Base-by-base conservation (phyloP, 176 grass and related monocot genomes). In the Puccinellia tenuiflora region DNA sequence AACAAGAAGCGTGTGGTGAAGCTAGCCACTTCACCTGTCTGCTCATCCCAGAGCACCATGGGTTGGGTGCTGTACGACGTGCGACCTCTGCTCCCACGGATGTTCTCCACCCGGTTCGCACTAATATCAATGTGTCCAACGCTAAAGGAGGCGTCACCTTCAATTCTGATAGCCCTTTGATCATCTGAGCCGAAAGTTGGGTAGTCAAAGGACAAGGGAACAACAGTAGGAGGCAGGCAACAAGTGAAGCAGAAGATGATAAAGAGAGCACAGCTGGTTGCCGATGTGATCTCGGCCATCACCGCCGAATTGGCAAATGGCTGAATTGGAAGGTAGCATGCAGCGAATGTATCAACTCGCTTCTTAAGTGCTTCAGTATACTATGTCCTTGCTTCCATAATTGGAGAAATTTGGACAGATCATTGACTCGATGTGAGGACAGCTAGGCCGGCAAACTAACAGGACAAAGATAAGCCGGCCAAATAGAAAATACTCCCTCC, bases 1-100 rank as follows among this genome's bases (percentile, higher is more conserved):
- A 84, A 76, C 29, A 43, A 52, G 70, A 83, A 83, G 42, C 15
- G 21, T 9, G 81, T 83, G 81, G 55, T 83, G 81, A 83, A 83
- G 70, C 81, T 83, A 1, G 81, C 56, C 13, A 51, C 81, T 30
- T 75, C 81, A 29, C 81, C 81, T 6, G 81, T 75, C 21, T 16
- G 21, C 14, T 3, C 5, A 22, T 83, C 81, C 81, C 81, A 83
- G 14, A 83, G 69, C n/a, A 9, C 43, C 82, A 84, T 20, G 1
- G 82, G 82, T 31, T 14, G 43, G 30, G 14, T 17, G 46, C 18
- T 62, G 55, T 83, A 84, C 0, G 57, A 75, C 16, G 45, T 33
- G 1, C 82, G 82, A 1, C 82, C 82, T 24, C 11, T 50, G 72
- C 79, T 81, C 50, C 28, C 13, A 28, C 0, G 1, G 17, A 12